These are phyloP conservation scores for Hansenula anomala DNA, from an alignment of 1,139 yeast species.

Conservation along the genomic window DNA sequence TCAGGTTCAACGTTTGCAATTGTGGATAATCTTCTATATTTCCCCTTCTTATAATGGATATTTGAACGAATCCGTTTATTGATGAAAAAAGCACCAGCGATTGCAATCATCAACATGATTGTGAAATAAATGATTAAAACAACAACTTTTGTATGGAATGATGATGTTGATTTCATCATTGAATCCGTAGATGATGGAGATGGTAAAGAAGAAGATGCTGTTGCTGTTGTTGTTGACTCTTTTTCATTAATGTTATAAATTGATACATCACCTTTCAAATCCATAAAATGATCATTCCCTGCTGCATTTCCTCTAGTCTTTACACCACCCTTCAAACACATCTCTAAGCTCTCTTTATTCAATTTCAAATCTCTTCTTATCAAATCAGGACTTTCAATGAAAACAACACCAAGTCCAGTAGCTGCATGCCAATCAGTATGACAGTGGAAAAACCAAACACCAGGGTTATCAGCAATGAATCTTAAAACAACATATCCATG, in stretches of 20 bases:
- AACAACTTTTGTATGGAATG: background rate
- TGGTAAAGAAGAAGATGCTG: no score
- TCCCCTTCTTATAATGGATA: background rate
- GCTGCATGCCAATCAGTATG: conserved; percentile 80
- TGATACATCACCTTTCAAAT: background rate
- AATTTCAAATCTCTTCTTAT: conserved; percentile 42
- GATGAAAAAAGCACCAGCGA: background rate
- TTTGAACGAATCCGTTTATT: background rate
- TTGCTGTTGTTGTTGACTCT: background rate
- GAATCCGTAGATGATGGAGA: background rate
- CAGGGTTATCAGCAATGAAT: conserved; percentile 66
- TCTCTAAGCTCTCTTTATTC: conserved; percentile 49
- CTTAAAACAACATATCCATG: conserved; percentile 55
- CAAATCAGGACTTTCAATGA: conserved; percentile 55
- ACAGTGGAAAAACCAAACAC: conserved; percentile 79
- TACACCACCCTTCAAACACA: conserved; percentile 51
- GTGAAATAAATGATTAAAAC: background rate
- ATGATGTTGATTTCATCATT: background rate
- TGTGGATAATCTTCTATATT: background rate
- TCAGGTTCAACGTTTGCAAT: background rate
- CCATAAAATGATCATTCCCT: background rate
- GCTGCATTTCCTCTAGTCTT: conserved; percentile 44
- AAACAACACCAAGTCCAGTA: conserved; percentile 55
- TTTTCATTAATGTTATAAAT: background rate
- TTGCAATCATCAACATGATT: background rate